Conservation (phyloP, 148 eudicot species). For the Rhododendron ovatum region DNA sequence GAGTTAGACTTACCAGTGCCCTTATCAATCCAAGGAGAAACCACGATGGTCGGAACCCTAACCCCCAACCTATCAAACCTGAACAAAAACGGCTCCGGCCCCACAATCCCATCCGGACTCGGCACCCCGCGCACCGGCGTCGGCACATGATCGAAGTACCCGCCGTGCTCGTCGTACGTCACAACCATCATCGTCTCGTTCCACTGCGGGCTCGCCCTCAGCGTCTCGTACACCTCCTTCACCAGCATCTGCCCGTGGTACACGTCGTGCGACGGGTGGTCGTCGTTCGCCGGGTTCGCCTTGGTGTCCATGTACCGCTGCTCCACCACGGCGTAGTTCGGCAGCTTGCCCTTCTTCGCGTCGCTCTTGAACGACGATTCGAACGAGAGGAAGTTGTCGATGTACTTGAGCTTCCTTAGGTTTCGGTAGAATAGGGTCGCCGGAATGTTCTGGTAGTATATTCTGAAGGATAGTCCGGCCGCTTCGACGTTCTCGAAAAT, state of each 20-base stretch:
- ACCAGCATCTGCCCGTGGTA: conserved; percentile 72
- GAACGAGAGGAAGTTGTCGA: conserved; percentile 47
- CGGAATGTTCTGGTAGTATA: conserved; percentile 77
- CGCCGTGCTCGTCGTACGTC: conserved; percentile 88
- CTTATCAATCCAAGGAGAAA: conserved; percentile 77
- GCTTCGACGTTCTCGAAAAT: conserved; percentile 65
- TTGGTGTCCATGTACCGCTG: conserved; percentile 73
- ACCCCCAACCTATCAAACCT: conserved; percentile 64
- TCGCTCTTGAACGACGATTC: conserved; percentile 47
- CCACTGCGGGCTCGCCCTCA: conserved; percentile 88
- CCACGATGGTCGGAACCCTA: conserved; percentile 62
- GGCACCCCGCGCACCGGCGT: conserved; percentile 69
- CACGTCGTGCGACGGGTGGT: conserved; percentile 82
- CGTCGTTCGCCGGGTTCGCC: conserved; percentile 65
- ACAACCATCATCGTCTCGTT: conserved; percentile 59
- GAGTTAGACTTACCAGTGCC: conserved; percentile 44
- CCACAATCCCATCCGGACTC: conserved; percentile 73
- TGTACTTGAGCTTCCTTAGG: conserved; percentile 62
- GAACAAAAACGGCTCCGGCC: conserved; percentile 58
- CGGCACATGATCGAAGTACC: conserved; percentile 70
- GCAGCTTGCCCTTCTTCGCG: conserved; percentile 58
- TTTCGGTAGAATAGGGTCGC: conserved; percentile 64
- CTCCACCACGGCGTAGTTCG: conserved; percentile 63
- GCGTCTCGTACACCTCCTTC: conserved; percentile 84
- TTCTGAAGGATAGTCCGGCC: conserved; percentile 48